Base-by-base conservation (phyloP, 2,329 filamentous ascomycete species). In the Pestalotiopsis sp. region DNA sequence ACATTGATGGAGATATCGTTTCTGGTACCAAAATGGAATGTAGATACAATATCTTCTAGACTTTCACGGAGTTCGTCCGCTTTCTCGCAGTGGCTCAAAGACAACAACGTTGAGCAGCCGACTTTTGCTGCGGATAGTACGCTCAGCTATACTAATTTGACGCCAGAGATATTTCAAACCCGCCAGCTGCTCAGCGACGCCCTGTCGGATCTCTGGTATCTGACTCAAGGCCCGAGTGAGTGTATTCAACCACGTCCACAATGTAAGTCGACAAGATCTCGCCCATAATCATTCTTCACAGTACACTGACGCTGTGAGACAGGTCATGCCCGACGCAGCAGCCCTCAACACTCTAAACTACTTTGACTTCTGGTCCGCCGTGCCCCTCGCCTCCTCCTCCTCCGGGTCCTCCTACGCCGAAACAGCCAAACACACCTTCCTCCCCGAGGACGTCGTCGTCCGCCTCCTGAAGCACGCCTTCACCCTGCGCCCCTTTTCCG, bases 331-430 rank as follows among this genome's bases (percentile, higher is more conserved):
- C 2, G 83, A 85, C 68, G 77, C 79, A 3, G 77, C 81, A 6
- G 71, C 75, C 14, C 78, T 86, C 55, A 83, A 84, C 70, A 75
- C 84, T 17, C 75, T 86, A 13, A 86, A 86, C 72, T 77, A 83
- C 69, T 86, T 86, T 72, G 76, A 86, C 71, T 85, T 86, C 71
- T 86, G 83, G 82, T 76, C 78, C 14, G 81, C 82, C 7, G 83
- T 87, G 5, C 84, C 85, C 3, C 65, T 86, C 1, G 76, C 81
- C 30, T 83, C 82, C 14, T 77, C 79, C 5, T 30, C 26, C 26
- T 7, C 26, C 26, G 3, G 82, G 83, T 9, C 30, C 30, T 81
- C 82, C 2, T 81, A 81, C 67, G 68, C 73, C 4, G 79, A 82
- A 7, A 81, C 84, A 22, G 77, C 82, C 17, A 70, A 76, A 35